phyloP scores from a whole-genome alignment of 2,329 filamentous ascomycete species.

The Beauveria bassiana region DNA sequence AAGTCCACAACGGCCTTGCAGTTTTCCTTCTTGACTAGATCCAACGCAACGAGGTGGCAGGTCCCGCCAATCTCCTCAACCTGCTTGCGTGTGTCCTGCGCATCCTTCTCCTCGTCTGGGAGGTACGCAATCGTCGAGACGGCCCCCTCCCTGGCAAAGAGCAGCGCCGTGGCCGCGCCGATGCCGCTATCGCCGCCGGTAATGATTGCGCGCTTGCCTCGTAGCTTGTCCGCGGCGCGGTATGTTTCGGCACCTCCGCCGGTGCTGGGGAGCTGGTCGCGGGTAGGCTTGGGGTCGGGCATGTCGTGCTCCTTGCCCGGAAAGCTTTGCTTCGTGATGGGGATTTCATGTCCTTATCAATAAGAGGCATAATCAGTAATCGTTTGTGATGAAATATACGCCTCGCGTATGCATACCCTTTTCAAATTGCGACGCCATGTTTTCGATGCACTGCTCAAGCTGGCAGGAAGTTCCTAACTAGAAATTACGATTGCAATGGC shows the following conservation, averaged over 20 bases:
- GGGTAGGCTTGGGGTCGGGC: constrained; percentile 47
- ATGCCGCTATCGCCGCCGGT: constrained; percentile 78
- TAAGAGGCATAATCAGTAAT: background rate
- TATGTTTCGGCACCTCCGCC: constrained; percentile 64
- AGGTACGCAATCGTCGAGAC: constrained; percentile 67
- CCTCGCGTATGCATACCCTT: background rate
- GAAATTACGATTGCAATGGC: too few relatives aligned
- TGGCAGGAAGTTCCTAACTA: too few relatives aligned
- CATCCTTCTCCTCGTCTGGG: constrained; percentile 68
- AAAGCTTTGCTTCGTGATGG: constrained; percentile 33
- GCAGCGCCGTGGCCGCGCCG: constrained; percentile 64
- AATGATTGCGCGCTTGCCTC: constrained; percentile 68
- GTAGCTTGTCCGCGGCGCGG: constrained; percentile 66
- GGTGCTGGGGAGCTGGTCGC: constrained; percentile 58
- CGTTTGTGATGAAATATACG: background rate
- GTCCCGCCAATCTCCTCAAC: constrained; percentile 61
- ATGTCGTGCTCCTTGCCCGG: constrained; percentile 40
- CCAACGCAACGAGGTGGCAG: constrained; percentile 55
- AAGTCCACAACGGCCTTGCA: constrained; percentile 63
- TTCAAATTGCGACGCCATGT: background rate
- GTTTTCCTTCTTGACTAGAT: constrained; percentile 57
- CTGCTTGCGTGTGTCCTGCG: constrained; percentile 62
- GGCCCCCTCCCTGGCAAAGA: constrained; percentile 77
- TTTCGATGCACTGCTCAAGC: too few relatives aligned
- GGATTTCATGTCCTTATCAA: constrained; percentile 19